Evolutionary conservation across 768 basidiomycete genomes (phyloP).

Genomic region (Floccularia luteovirens): DNA sequence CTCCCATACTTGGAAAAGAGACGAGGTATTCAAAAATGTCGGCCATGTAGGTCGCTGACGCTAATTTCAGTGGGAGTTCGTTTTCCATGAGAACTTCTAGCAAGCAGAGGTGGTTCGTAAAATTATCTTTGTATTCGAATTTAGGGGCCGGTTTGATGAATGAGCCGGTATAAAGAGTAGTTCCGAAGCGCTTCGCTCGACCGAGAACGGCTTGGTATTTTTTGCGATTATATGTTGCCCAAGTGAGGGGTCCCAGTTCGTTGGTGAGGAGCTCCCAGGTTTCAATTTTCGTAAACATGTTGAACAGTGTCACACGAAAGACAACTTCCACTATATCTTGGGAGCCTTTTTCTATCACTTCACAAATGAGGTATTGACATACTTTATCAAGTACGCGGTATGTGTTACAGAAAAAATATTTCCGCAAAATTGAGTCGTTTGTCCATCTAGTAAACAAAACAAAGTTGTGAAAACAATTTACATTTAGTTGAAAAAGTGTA

Average conservation of each 20-base stretch:
- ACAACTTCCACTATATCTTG: slow-evolving; percentile 53
- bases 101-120: slow-evolving; percentile 57
- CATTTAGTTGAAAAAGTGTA: slow-evolving; percentile 3
- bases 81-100: slow-evolving; percentile 53
- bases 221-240: slow-evolving; percentile 45
- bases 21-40: slow-evolving; percentile 57
- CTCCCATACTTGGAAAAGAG: slow-evolving; percentile 65
- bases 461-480: not conserved
- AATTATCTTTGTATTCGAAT: slow-evolving; percentile 36
- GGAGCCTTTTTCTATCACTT: slow-evolving; percentile 65
- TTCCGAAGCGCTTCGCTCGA: slow-evolving; percentile 24
- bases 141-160: slow-evolving; percentile 68
- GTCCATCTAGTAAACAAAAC: slow-evolving; percentile 49
- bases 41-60: slow-evolving; percentile 42
- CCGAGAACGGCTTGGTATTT: slow-evolving; percentile 48
- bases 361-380: slow-evolving; percentile 58
- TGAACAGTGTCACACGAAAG: slow-evolving; percentile 69
- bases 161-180: slow-evolving; percentile 57
- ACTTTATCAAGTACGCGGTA: slow-evolving; percentile 68
- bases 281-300: slow-evolving; percentile 60
- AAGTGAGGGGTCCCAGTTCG: slow-evolving; percentile 52
- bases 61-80: slow-evolving; percentile 40
- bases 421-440: slow-evolving; percentile 45
- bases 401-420: slow-evolving; percentile 63
- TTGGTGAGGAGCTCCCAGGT: slow-evolving; percentile 60